Evolutionary conservation across 257 asterid species (phyloP).

Genomic region (Fraxinus cuspidata): DNA sequence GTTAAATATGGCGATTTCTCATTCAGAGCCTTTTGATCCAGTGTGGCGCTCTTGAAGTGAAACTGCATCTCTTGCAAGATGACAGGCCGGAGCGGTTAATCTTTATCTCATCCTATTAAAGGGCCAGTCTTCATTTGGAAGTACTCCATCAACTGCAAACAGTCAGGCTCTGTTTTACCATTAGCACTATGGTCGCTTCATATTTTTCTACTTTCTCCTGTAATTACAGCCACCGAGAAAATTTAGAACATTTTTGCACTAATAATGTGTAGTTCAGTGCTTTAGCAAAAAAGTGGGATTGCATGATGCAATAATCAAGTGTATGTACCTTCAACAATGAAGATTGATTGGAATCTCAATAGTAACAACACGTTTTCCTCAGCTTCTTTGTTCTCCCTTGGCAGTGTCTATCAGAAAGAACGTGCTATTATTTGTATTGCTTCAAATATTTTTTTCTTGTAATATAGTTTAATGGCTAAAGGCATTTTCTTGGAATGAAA

Average conservation of each 20-base stretch:
- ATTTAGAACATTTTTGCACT: constrained; percentile 91
- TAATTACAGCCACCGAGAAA: constrained; percentile 61
- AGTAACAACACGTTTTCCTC: constrained; percentile 57
- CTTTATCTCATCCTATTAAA: constrained; percentile 42
- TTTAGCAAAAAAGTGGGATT: constrained; percentile 57
- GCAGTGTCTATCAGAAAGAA: not conserved
- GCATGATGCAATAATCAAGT: constrained; percentile 68
- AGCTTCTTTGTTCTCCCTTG: constrained; percentile 24
- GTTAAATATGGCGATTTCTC: constrained; percentile 22
- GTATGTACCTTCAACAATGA: constrained; percentile 68
- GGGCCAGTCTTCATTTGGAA: constrained; percentile 37
- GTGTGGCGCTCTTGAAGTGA: constrained; percentile 35
- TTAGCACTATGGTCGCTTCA: constrained; percentile 62
- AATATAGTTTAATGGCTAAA: not conserved
- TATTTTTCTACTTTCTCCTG: constrained; percentile 58
- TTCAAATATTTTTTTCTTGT: no score
- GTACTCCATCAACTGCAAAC: constrained; percentile 47
- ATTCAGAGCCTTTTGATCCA: constrained; percentile 42
- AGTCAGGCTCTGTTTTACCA: constrained; percentile 77
- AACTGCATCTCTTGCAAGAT: constrained; percentile 22
- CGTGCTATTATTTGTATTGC: not conserved
- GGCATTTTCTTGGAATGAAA: no score
- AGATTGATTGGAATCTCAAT: constrained; percentile 63
- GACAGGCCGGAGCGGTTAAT: constrained; percentile 45
- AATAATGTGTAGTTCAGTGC: constrained; percentile 74